Base-by-base conservation (phyloP, 257 asterid species). In the Solanum gracilifrons region DNA sequence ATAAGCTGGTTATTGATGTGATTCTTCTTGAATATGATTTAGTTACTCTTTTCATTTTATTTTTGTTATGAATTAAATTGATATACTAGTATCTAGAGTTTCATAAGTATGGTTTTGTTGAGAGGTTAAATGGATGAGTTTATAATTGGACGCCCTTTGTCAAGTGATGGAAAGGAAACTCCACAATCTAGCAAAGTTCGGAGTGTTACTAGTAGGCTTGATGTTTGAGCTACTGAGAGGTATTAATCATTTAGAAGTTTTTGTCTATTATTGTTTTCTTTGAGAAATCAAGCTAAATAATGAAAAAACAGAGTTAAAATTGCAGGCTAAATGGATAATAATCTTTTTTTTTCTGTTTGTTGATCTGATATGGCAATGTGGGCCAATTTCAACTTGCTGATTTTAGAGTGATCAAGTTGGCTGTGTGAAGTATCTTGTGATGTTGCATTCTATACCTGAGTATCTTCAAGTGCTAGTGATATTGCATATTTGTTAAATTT, bases 221-320 rank as follows among this genome's bases (percentile, higher is more conserved):
- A 97, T 18, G 94, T 90, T 88, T 93, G 95, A 87, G 98, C 98
- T 87, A 98, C 99, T 32, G 95, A 95, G 90, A 94, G 97, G 98
- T 96, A 73, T 39, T 16, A 20, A 3, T 36, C 9, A 39, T 76
- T 39, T 75, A 37, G 83, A 21, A 23, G 5, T 75, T 21, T 37
- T 37, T 6, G 4, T 75, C 5, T 75, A 3, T 27, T 69, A 13
- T 69, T 2, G 9, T 68, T 68, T 66, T 25, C 35, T 68, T 68
- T 27, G 20, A 25, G 13, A 27, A 64, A 25, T 68, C 9, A 27
- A 20, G 21, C 35, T 68, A 27, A 27, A 68, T 27, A 27, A 66
- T 68, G 74, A 6, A n/a, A 29, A n/a, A 68, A 4, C 1, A 2
- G 1, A 10, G 1, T 4, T 60, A 9, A 10, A 64, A 64, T 11